phyloP scores from a whole-genome alignment of 257 asterid species.

The Agastache rugosa region DNA sequence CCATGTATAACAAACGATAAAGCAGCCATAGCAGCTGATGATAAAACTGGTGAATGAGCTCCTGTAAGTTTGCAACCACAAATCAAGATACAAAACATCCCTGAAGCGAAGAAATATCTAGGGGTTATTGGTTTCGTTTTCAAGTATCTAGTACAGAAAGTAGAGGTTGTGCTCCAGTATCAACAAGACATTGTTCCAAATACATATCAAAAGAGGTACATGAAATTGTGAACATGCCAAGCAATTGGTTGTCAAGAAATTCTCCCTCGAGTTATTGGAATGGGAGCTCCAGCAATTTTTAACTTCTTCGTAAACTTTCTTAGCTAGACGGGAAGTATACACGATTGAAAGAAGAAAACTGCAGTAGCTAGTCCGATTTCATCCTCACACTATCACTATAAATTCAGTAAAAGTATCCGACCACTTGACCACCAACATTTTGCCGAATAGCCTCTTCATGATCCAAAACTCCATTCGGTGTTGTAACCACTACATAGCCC shows the following conservation, averaged over 20 bases:
- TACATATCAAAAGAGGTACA: conserved; percentile 16
- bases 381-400: conserved; percentile 27
- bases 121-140: not conserved
- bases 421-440: conserved; percentile 93
- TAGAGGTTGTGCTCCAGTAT: not conserved
- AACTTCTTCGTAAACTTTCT: conserved; percentile 32
- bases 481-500: conserved; percentile 92
- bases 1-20: not conserved
- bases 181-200: not conserved
- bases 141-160: not conserved
- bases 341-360: conserved; percentile 17
- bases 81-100: not conserved
- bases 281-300: conserved; percentile 27
- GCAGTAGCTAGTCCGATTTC: conserved; percentile 8
- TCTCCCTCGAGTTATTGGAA: conserved; percentile 20
- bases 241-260: conserved; percentile 18
- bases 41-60: not conserved
- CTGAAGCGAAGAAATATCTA: not conserved
- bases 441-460: conserved; percentile 92
- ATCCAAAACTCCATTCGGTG: conserved; percentile 96
- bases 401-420: conserved; percentile 82
- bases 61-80: not conserved
- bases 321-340: conserved; percentile 25
- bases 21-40: not conserved
- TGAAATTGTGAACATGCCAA: conserved; percentile 8